Base-by-base conservation (phyloP, 2,329 filamentous ascomycete species). In the Fonsecaea erecta region DNA sequence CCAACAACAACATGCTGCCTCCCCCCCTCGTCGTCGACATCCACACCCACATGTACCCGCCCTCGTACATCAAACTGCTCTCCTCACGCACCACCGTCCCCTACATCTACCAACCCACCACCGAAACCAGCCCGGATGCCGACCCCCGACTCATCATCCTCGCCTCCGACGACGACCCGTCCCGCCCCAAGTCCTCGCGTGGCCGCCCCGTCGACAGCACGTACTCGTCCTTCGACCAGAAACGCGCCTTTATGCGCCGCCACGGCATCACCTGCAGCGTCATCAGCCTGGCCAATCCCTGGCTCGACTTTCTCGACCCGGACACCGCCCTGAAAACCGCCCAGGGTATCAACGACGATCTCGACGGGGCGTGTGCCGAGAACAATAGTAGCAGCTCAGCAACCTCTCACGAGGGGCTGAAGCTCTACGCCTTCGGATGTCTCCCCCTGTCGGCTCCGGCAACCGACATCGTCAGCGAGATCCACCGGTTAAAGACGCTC, bases 241-340 rank as follows among this genome's bases (percentile, higher is more conserved):
- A 97, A 74, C 83, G 97, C 14, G 83, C 86, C 55, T 97, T 97
- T 79, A 97, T 97, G 93, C 84, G 92, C 75, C 85, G 83, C 16
- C 93, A 97, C 78, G 81, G 81, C 60, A 97, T 97, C 75, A 85
- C 90, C 76, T 87, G 90, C 69, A 95, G 91, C 0, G 90, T 97
- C 57, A 87, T 97, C 68, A 95, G 91, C 0, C 86, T 97, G 24
- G 93, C 93, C 14, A 97, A 97, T 74, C 93, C 93, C 0, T 97
- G 93, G 93, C 84, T 97, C 1, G 93, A 97, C 77, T 97, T 96
- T 74, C 79, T 97, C 0, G 77, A 81, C 0, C 74, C 86, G 0
- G 75, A 80, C 3, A 85, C 89, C 69, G 90, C 91, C 0, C 85
- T 84, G 1, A 75, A 78, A 32, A 87, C 88, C 55, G 92, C 92